Evolutionary conservation across 164 flowering plant genomes (phyloP).

Genomic region (Vitis rotundifolia): DNA sequence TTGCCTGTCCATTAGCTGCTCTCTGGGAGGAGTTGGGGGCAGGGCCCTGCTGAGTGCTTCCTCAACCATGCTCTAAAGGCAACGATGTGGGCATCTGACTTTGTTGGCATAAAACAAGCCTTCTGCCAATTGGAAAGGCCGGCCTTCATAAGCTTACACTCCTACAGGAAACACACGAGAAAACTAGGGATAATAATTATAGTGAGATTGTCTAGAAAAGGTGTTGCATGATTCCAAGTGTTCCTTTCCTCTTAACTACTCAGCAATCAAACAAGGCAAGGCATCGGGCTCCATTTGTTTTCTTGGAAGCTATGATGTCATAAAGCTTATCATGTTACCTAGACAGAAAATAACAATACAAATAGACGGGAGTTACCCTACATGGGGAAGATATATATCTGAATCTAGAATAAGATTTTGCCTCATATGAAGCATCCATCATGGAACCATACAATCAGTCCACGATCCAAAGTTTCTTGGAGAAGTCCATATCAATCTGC

Average conservation of each 20-base stretch:
- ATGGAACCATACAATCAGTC: slow-evolving; percentile 69
- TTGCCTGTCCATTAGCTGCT: slow-evolving; percentile 86
- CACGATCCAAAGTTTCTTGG: slow-evolving; percentile 80
- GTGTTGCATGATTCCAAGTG: too few species aligned
- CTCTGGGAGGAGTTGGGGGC: slow-evolving; percentile 78
- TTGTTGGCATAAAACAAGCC: slow-evolving; percentile 82
- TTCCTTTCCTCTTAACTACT: too few species aligned
- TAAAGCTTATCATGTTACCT: neutral
- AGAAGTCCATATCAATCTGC: slow-evolving; percentile 80
- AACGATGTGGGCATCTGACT: slow-evolving; percentile 73
- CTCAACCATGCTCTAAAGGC: slow-evolving; percentile 51
- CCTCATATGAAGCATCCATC: slow-evolving; percentile 78
- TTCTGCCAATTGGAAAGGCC: slow-evolving; percentile 84
- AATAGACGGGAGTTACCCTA: slow-evolving; percentile 48
- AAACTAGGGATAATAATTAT: too few species aligned
- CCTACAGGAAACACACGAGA: slow-evolving; percentile 36
- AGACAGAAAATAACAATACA: neutral
- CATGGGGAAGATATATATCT: slow-evolving; percentile 80
- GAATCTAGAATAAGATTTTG: slow-evolving; percentile 86
- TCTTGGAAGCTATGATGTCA: neutral
- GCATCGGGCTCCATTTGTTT: too few species aligned
- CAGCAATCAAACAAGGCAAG: too few species aligned
- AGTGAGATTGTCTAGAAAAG: too few species aligned
- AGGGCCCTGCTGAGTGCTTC: slow-evolving; percentile 55
- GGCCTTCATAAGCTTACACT: slow-evolving; percentile 41